Evolutionary conservation across 1,139 yeast genomes (phyloP).

Genomic region (Pichia sp.): DNA sequence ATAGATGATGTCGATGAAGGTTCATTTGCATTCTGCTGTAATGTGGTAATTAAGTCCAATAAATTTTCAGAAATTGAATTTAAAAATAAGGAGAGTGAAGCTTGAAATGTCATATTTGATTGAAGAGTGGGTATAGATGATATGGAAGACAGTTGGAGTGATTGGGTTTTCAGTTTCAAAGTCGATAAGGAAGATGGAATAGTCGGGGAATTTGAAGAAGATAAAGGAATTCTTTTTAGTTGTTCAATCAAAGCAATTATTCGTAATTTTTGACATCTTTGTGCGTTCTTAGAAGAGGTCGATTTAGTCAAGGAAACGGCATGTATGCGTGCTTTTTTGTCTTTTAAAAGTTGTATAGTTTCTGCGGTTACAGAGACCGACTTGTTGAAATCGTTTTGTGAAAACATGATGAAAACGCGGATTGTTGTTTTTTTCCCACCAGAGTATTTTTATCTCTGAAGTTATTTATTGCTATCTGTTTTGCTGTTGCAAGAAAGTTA

Average conservation of each 20-base stretch:
- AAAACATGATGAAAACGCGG: no score
- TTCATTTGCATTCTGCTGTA: no score
- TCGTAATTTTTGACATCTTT: constrained; percentile 9
- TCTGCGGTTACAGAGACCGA: no score
- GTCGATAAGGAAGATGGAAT: neutral
- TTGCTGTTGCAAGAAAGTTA: neutral
- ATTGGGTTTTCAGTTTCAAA: neutral
- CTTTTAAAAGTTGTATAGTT: no score
- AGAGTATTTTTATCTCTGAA: no score
- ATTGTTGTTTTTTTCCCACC: no score
- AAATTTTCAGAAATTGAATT: constrained; percentile 5
- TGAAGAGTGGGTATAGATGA: no score
- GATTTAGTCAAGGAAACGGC: neutral
- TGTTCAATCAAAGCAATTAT: constrained; percentile 9
- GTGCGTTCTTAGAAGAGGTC: neutral
- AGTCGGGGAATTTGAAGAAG: neutral
- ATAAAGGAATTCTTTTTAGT: constrained; percentile 4
- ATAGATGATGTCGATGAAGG: neutral
- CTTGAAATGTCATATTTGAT: no score
- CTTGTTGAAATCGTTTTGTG: no score
- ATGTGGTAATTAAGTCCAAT: no score
- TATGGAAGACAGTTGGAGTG: neutral
- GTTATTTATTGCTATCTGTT: no score
- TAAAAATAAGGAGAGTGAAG: neutral
- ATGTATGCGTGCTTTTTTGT: no score